Base-by-base conservation (phyloP, 2,329 filamentous ascomycete genomes). In the Thielaviopsis populi region DNA sequence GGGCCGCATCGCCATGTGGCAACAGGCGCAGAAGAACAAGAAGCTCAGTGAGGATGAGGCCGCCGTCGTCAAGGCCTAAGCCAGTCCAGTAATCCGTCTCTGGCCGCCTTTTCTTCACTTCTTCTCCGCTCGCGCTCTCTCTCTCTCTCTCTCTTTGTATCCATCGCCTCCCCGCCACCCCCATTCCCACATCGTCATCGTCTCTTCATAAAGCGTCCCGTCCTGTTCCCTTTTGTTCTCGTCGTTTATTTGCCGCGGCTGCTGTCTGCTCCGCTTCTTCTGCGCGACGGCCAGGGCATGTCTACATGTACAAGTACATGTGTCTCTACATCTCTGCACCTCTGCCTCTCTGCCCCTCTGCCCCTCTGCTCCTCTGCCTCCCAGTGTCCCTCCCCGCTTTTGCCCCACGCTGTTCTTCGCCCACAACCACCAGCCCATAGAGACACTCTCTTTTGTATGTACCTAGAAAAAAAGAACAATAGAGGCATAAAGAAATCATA, bases 1-100 rank as follows among this genome's bases (percentile, higher is more conserved):
- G 68, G 78, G 78, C 69, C 86, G 94, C 70, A 96, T 97, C 72
- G 75, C 83, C 69, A 64, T 83, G 70, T 87, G 85, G 74, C 79
- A 86, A 70, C 75, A 78, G 68, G 80, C 79, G 66, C 75, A 85
- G 71, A 73, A 74, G 24, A 70, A 71, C 62, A 73, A 75, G 50
- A 63, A 67, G 60, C 59, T 65, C 54, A 68, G 73, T 63, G 40
- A 65, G 63, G 37, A 13, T 19, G 27, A 37, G 53, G 53, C 53
- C 24, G 53, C 10, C 15, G 1, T 27, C 15, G 56, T 68, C 65
- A 71, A 72, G 68, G 69, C 69, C 63, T 72, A 68, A 63, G 19
- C 42, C 42, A 19, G 19, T 37, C 22, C n/a, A n/a, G n/a, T n/a
- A n/a, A n/a, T n/a, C n/a, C n/a, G n/a, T 56, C 24, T 58, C 3